Evolutionary conservation across 768 basidiomycete species (phyloP).

Genomic region (Favolaschia claudopus): DNA sequence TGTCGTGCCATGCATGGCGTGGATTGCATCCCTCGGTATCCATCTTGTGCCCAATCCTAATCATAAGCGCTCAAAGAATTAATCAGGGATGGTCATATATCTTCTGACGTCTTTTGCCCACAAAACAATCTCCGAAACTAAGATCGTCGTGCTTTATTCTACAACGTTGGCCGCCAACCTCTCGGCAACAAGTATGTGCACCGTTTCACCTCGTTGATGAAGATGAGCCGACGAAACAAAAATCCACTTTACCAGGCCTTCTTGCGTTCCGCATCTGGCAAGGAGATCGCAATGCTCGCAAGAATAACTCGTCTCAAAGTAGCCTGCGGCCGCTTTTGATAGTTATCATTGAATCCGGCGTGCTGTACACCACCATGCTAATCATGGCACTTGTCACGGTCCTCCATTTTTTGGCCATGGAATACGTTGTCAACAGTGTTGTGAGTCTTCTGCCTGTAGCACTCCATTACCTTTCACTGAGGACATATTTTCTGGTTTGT

Average conservation of each 20-base stretch:
- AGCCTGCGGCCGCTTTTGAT: not conserved
- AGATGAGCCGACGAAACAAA: not conserved
- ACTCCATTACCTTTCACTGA: not conserved
- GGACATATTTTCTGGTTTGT: too few species aligned
- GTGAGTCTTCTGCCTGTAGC: not conserved
- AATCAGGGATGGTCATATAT: not conserved
- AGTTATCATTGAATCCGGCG: not conserved
- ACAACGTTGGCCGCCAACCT: not conserved
- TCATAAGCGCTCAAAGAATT: not conserved
- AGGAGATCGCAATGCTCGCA: not conserved
- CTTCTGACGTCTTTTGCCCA: not conserved
- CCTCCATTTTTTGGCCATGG: not conserved
- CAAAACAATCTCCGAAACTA: not conserved
- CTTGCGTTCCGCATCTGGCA: conserved; percentile 3
- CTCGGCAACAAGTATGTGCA: not conserved
- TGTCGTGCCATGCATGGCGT: not conserved
- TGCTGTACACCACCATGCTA: not conserved
- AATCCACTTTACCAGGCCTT: not conserved
- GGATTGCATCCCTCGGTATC: conserved; percentile 1
- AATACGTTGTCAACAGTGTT: not conserved
- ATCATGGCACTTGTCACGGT: not conserved
- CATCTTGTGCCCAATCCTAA: not conserved
- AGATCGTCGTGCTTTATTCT: not conserved
- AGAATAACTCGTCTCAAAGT: not conserved
- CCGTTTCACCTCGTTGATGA: too few species aligned